A percentile compares a stretch with the other conserved stretches of the same genome.
These are phyloP conservation scores for Thamnidium elegans DNA, from an alignment of 192 early-diverging fungal genomes.

Conservation along the genomic window DNA sequence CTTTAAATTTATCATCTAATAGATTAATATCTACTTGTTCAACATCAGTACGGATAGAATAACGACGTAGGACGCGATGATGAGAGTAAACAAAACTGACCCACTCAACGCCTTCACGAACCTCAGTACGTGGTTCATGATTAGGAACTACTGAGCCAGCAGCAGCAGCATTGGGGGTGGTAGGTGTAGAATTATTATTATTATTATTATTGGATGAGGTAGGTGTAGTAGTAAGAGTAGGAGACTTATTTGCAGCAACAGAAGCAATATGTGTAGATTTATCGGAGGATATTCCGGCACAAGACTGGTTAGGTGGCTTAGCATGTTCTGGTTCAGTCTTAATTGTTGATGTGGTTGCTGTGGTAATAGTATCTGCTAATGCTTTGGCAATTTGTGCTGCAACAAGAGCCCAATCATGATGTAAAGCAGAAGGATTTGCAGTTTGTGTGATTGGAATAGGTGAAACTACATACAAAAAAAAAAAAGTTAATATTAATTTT, in stretches of 20 bases:
- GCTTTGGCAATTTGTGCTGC: constrained; percentile 21
- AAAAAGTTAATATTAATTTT: not conserved
- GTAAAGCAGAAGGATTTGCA: not conserved
- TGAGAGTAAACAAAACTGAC: constrained; percentile 66
- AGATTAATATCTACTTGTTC: constrained; percentile 48
- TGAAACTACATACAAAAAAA: not conserved
- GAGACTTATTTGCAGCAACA: not conserved
- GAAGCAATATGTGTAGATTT: not conserved
- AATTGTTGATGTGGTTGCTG: not conserved
- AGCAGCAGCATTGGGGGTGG: constrained; percentile 6
- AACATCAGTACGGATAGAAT: constrained; percentile 72
- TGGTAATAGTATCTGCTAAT: constrained; percentile 6
- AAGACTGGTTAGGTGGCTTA: constrained; percentile 12
- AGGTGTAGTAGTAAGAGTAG: not conserved
- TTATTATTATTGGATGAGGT: not conserved
- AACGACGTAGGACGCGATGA: constrained; percentile 60
- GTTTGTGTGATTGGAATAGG: constrained; percentile 1
- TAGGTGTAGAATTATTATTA: not conserved
- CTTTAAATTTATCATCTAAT: constrained; percentile 60
- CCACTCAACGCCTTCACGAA: constrained; percentile 59
- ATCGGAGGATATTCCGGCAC: not conserved
- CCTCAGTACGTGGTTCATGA: constrained; percentile 34
- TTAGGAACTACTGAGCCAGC: constrained; percentile 11
- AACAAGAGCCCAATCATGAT: constrained; percentile 17
- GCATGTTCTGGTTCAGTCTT: not conserved